Evolutionary conservation across 768 basidiomycete species (phyloP).

Genomic region (Boletellus ananas): DNA sequence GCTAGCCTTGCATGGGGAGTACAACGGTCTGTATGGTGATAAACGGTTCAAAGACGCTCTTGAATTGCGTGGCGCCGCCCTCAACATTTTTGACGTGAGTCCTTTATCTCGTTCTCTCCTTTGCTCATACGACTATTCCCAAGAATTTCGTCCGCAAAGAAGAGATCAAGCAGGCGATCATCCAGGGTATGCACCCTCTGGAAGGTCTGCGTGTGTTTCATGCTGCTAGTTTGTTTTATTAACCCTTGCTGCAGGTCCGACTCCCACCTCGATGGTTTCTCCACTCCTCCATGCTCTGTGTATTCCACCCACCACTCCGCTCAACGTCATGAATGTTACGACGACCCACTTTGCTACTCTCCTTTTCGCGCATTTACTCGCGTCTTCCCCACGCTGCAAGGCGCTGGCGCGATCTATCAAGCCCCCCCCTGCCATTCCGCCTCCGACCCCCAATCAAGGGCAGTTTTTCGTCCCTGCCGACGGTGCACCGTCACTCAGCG

Average conservation of each 20-base stretch:
- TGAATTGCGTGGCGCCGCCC: conserved; percentile 73
- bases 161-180: conserved; percentile 62
- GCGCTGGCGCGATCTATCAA: conserved; percentile 59
- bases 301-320: conserved; percentile 55
- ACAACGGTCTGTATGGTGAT: conserved; percentile 60
- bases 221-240: neutral
- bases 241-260: conserved; percentile 15
- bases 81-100: conserved; percentile 78
- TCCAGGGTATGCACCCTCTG: conserved; percentile 68
- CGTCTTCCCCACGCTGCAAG: conserved; percentile 63
- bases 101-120: neutral
- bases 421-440: conserved; percentile 39
- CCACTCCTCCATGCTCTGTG: conserved; percentile 70
- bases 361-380: conserved; percentile 76
- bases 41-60: conserved; percentile 62
- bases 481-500: conserved; percentile 37
- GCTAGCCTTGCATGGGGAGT: conserved; percentile 83
- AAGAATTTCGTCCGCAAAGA: conserved; percentile 78
- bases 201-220: conserved; percentile 36
- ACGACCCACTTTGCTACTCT: conserved; percentile 73
- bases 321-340: conserved; percentile 53
- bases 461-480: conserved; percentile 80
- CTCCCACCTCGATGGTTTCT: conserved; percentile 48
- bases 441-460: conserved; percentile 33
- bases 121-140: neutral